Conservation (phyloP, 202 grass and related monocot species). For the Carex sylvatica region DNA sequence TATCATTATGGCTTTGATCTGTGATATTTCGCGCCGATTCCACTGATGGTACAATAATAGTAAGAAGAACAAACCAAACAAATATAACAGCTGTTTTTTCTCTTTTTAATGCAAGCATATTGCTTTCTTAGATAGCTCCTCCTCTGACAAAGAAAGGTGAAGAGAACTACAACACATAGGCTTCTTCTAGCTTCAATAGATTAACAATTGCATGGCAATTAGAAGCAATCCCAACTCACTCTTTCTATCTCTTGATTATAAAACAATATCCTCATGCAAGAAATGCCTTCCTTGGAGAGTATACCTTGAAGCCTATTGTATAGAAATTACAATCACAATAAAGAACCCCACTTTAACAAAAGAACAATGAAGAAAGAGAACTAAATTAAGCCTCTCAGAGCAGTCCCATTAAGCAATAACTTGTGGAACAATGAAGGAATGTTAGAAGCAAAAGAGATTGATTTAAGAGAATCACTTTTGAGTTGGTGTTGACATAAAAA, state of each 20-base stretch:
- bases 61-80: slow-evolving; percentile 31
- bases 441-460: slow-evolving; percentile 22
- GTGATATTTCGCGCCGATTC: slow-evolving; percentile 34
- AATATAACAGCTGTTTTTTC: slow-evolving; percentile 24
- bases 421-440: slow-evolving; percentile 68
- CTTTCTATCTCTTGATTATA: slow-evolving; percentile 28
- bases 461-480: slow-evolving; percentile 9
- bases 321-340: slow-evolving; percentile 13
- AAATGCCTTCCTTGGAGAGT: slow-evolving; percentile 31
- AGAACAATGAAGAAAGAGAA: slow-evolving; percentile 25
- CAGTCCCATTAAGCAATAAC: slow-evolving; percentile 25
- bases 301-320: slow-evolving; percentile 25
- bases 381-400: slow-evolving; percentile 22
- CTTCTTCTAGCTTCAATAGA: not conserved
- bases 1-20: slow-evolving; percentile 35
- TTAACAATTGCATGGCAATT: not conserved
- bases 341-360: slow-evolving; percentile 11
- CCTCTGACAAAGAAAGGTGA: slow-evolving; percentile 10
- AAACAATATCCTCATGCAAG: slow-evolving; percentile 35
- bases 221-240: slow-evolving; percentile 24
- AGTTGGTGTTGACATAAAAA: slow-evolving; percentile 9
- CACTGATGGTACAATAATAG: slow-evolving; percentile 19
- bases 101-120: slow-evolving; percentile 42
- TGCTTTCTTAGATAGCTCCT: slow-evolving; percentile 9
- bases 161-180: slow-evolving; percentile 15